A percentile compares a stretch with the other conserved stretches of the same genome.
These are phyloP conservation scores for Zostera marina DNA, from an alignment of 116 monocot genomes.

Conservation along the genomic window DNA sequence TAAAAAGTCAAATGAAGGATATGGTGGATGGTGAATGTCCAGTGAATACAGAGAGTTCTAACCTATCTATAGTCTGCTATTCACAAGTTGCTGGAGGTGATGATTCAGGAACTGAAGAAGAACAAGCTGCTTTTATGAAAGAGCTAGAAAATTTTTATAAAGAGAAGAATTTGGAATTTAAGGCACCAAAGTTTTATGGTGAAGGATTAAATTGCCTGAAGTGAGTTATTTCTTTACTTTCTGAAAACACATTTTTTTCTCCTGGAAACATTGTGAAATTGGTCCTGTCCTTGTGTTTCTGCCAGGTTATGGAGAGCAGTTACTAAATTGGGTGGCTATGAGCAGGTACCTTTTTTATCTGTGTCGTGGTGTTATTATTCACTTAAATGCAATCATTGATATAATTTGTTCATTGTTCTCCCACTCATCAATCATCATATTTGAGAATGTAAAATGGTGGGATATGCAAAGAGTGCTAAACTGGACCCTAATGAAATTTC, in stretches of 20 bases:
- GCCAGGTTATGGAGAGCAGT: slow-evolving; percentile 83
- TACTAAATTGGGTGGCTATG: slow-evolving; percentile 81
- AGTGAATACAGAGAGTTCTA: slow-evolving; percentile 12
- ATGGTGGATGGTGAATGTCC: slow-evolving; percentile 4
- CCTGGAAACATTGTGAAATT: neutral
- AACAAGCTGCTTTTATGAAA: slow-evolving; percentile 79
- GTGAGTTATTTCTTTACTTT: slow-evolving; percentile 20
- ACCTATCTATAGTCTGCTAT: slow-evolving; percentile 11
- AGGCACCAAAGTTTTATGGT: slow-evolving; percentile 90
- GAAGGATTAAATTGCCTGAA: slow-evolving; percentile 88
- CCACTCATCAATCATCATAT: neutral
- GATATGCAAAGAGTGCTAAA: too few relatives aligned
- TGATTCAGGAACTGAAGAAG: slow-evolving; percentile 78
- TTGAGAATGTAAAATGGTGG: too few relatives aligned
- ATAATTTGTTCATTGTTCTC: neutral
- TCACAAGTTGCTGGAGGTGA: slow-evolving; percentile 40
- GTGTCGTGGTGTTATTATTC: neutral
- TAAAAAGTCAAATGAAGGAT: slow-evolving; percentile 5
- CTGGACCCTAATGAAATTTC: neutral
- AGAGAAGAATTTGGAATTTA: slow-evolving; percentile 80
- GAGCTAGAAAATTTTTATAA: slow-evolving; percentile 67
- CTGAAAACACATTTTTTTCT: neutral
- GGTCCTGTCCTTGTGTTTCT: neutral
- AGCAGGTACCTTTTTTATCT: slow-evolving; percentile 30
- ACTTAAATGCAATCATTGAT: neutral